These are phyloP conservation scores for Gymnopilus junonius DNA, from an alignment of 768 basidiomycete species.

Conservation along the genomic window DNA sequence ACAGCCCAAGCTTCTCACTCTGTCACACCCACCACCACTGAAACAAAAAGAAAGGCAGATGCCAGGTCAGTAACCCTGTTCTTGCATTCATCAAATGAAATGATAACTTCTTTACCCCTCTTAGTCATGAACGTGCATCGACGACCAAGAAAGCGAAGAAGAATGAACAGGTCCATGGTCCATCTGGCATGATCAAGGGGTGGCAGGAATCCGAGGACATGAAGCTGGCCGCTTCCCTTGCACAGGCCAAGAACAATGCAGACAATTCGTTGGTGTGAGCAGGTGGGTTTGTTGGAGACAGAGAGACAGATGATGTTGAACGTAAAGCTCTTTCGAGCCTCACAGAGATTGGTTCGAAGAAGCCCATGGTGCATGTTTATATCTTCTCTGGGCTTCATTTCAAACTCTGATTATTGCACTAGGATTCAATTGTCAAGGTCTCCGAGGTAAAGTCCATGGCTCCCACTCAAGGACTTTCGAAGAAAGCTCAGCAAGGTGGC, in stretches of 20 bases:
- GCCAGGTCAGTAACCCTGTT: no score
- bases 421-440: background rate
- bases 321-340: background rate
- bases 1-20: no score
- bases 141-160: no score
- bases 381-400: background rate
- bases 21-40: no score
- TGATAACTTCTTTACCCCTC: no score
- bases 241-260: background rate
- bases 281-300: conserved; percentile 8
- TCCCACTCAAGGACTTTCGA: background rate
- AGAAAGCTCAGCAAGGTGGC: conserved; percentile 15
- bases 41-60: no score
- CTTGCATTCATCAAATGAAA: no score
- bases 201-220: background rate
- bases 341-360: background rate
- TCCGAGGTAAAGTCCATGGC: background rate
- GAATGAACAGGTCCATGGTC: no score
- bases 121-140: no score
- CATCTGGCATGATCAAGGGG: background rate
- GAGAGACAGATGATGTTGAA: conserved; percentile 8
- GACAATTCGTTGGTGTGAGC: conserved; percentile 11
- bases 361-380: background rate
- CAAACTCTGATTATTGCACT: background rate
- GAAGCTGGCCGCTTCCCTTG: background rate